These are phyloP conservation scores for Aquanectria penicillioides DNA, from an alignment of 2,329 filamentous ascomycete species.

Conservation along the genomic window DNA sequence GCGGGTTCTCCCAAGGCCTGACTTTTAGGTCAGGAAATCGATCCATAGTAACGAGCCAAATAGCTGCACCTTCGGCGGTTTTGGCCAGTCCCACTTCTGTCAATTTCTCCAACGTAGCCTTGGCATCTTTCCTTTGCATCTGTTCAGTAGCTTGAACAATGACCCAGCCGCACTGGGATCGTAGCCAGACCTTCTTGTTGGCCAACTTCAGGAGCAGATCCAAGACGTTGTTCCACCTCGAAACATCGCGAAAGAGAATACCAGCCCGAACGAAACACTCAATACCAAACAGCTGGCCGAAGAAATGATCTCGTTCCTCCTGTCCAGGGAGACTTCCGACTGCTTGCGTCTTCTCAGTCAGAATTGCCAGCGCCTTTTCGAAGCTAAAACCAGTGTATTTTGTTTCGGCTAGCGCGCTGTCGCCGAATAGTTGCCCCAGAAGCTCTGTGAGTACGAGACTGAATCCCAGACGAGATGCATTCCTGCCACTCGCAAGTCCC, in stretches of 20 bases:
- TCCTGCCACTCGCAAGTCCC: slow-evolving; percentile 88
- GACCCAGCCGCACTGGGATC: slow-evolving; percentile 87
- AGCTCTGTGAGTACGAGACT: slow-evolving; percentile 89
- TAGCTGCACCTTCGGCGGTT: slow-evolving; percentile 87
- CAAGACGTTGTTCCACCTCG: slow-evolving; percentile 75
- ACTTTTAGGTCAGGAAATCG: slow-evolving; percentile 71
- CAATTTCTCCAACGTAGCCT: slow-evolving; percentile 71
- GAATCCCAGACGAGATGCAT: slow-evolving; percentile 88
- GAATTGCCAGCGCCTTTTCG: slow-evolving; percentile 61
- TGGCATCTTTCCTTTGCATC: slow-evolving; percentile 66
- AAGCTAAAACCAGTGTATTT: slow-evolving; percentile 66
- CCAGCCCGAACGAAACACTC: slow-evolving; percentile 86
- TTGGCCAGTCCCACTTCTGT: slow-evolving; percentile 74
- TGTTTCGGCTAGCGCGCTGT: slow-evolving; percentile 53
- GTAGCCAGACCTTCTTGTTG: slow-evolving; percentile 86
- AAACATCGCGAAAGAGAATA: slow-evolving; percentile 70
- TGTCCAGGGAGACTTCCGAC: slow-evolving; percentile 67
- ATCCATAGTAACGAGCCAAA: slow-evolving; percentile 80
- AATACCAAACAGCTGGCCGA: slow-evolving; percentile 87
- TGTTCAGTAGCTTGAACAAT: slow-evolving; percentile 77
- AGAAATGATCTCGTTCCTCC: slow-evolving; percentile 86
- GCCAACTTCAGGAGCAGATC: slow-evolving; percentile 78
- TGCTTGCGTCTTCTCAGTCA: slow-evolving; percentile 65
- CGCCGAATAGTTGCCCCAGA: slow-evolving; percentile 74
- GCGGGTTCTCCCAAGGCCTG: slow-evolving; percentile 82